Conservation (phyloP, 805 yeast species). For the Barnettozyma sucrosica region DNA sequence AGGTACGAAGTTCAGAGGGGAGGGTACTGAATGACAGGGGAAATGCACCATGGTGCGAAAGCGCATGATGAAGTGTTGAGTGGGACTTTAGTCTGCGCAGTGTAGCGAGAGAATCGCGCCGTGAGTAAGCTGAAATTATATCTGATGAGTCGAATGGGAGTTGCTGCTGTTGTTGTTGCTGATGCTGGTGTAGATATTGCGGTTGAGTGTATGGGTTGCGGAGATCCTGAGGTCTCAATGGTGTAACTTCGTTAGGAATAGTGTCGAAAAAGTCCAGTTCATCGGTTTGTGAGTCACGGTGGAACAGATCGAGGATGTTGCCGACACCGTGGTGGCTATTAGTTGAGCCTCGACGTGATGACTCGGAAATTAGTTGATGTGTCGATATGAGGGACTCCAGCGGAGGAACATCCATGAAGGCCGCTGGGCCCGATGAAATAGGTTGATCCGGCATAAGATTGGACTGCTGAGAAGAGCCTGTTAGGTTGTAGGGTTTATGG, state of each 20-base stretch:
- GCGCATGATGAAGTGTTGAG: constrained; percentile 21
- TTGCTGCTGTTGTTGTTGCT: not conserved
- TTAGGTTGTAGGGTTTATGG: no score
- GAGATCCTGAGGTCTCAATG: constrained; percentile 6
- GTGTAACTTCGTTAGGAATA: not conserved
- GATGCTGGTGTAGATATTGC: no score
- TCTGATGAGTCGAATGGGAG: constrained; percentile 11
- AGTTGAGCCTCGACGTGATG: constrained; percentile 20
- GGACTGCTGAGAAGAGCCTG: not conserved
- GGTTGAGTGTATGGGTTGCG: constrained; percentile 15
- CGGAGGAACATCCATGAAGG: constrained; percentile 22
- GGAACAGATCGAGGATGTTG: constrained; percentile 23
- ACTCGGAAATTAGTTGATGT: constrained; percentile 17
- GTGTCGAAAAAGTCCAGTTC: not conserved
- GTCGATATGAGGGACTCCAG: constrained; percentile 16
- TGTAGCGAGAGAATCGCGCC: constrained; percentile 19
- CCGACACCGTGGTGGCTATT: constrained; percentile 17
- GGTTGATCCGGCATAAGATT: not conserved
- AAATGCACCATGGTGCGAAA: constrained; percentile 21
- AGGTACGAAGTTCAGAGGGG: constrained; percentile 39
- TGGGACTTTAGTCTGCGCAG: constrained; percentile 24
- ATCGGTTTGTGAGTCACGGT: constrained; percentile 4
- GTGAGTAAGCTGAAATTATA: constrained; percentile 13
- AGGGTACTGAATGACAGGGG: constrained; percentile 21
- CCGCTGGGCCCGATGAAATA: constrained; percentile 18